phyloP scores from a whole-genome alignment of 1,284 basidiomycete genomes.

The Stereum hirsutum region DNA sequence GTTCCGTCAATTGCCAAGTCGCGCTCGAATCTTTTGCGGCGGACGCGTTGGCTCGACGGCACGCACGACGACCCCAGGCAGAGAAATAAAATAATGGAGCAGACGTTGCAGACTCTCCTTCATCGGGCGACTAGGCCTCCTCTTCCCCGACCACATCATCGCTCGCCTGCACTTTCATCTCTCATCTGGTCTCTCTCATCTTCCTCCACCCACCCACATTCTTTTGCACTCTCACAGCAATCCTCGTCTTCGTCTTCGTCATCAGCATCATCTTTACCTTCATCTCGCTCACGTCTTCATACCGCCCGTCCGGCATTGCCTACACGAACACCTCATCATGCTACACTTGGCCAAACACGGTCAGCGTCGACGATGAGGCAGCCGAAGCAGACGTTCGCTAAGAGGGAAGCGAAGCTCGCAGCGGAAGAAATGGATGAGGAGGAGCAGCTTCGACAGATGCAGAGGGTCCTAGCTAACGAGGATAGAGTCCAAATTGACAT shows the following conservation, averaged over 20 bases:
- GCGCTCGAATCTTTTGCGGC: too few relatives aligned
- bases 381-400: background rate
- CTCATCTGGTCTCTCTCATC: slow-evolving; percentile 13
- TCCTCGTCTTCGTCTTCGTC: too few relatives aligned
- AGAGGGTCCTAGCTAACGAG: too few relatives aligned
- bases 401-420: background rate
- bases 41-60: too few relatives aligned
- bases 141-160: too few relatives aligned
- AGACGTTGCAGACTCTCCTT: too few relatives aligned
- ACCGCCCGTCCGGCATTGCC: background rate
- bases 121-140: too few relatives aligned
- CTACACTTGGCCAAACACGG: background rate
- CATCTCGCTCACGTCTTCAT: background rate
- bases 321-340: background rate
- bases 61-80: too few relatives aligned
- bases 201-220: slow-evolving; percentile 4
- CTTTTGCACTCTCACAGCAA: background rate
- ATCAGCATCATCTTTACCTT: background rate
- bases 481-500: slow-evolving; percentile 33
- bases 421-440: too few relatives aligned
- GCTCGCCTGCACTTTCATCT: slow-evolving; percentile 10
- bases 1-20: too few relatives aligned
- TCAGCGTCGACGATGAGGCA: background rate
- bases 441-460: too few relatives aligned
- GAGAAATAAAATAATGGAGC: too few relatives aligned